Evolutionary conservation across 441 rosid species (phyloP), one percentile per base, ranked within the genome.

Genomic region (Croton laevigatus): DNA sequence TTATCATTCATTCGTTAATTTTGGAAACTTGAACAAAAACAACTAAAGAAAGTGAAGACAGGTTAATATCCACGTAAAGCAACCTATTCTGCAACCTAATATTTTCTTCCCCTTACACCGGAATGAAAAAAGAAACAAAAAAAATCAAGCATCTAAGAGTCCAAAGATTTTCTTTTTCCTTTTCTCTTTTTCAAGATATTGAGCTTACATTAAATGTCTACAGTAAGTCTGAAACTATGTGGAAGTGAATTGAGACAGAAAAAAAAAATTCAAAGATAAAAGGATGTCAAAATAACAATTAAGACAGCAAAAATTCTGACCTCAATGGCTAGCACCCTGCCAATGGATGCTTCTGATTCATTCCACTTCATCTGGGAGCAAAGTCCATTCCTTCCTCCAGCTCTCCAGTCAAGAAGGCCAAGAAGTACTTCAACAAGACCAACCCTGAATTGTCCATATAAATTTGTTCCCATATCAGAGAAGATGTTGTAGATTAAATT

Each of bases 351-450:
- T 85, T 96, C 99, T 1, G 97, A 88, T 86, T 93, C 98, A 82
- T 93, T 96, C 99, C 98, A 96, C 83, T 93, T 96, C 99, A 93
- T 88, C 71, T 96, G 97, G 64, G 96, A 81, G 79, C 91, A 88
- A 32, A 96, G 89, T 48, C 98, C 97, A 71, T 85, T 88, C 77
- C 91, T 89, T 63, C 99, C 98, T 8, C 97, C 99, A 16, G 97
- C 86, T 74, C 97, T 90, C 99, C 99, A 93, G 77, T 96, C 99
- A 81, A 96, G 98, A 75, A 96, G 87, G 62, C 97, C 99, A 62
- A 96, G 94, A 76, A 96, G 98, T 66, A 96, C 93, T 62, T 93
- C 98, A 57, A 93, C 90, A 67, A 96, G 97, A 63, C 98, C 99
- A 70, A 88, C 99, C 89, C 99, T 96, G 74, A 79, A 79, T 75